Evolutionary conservation across 257 asterid genomes (phyloP), one percentile per base, ranked within the genome.

Genomic region (Cinchona pubescens): DNA sequence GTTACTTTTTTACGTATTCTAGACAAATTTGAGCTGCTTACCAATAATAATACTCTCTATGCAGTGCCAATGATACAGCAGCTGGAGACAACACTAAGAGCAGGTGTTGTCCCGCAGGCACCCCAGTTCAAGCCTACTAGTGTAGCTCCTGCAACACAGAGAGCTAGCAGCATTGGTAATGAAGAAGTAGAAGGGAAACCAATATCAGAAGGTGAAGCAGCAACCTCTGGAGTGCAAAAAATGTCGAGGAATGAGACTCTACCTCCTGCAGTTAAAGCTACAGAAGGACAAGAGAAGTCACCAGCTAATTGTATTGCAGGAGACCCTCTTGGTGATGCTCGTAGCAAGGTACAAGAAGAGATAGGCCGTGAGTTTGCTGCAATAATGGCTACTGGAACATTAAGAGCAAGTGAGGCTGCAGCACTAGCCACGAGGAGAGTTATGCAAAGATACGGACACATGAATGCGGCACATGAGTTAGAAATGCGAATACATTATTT

Each of bases 31-130:
- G 32, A 21, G 6, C 25, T 21, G 21, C 51, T 2, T 13, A 7
- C 34, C n/a, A 3, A 71, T 38, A 34, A 35, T 29, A 35, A n/a
- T 37, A 35, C 2, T 62, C 72, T 12, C 32, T 46, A 29, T 83
- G 89, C 91, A 93, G 96, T 91, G 96, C 98, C 98, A 23, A 88
- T 91, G 98, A 90, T 93, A 73, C 96, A 90, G 76, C 93, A 90
- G 74, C 53, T 93, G 73, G 98, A 93, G 87, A 63, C 89, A 42
- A 88, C 97, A 19, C 51, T 93, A 76, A 84, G 90, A 81, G 93
- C 92, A 19, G 94, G 94, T 76, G 96, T 92, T 4, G 96, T 90
- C 15, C 98, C 98, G 1, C 96, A 86, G 82, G 90, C 92, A 29
- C 97, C 97, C 27, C 95, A 87, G 71, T 91, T 93, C 79, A 72